phyloP scores from a whole-genome alignment of 2,329 filamentous ascomycete genomes.

The Neopestalotiopsis clavispora region DNA sequence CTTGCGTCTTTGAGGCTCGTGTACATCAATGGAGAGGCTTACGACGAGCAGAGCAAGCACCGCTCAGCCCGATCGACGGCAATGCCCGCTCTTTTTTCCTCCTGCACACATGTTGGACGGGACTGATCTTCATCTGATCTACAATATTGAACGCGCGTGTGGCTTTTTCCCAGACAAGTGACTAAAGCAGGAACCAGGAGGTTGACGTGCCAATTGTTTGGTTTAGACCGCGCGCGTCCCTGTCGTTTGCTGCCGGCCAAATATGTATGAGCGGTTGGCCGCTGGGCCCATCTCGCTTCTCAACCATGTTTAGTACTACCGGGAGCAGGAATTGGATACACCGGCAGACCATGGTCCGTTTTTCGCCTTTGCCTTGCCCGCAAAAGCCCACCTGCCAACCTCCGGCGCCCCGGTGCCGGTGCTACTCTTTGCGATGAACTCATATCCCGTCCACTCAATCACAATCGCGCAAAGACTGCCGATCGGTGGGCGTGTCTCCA shows the following conservation, averaged over 20 bases:
- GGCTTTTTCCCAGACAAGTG: not conserved
- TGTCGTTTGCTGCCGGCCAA: not conserved
- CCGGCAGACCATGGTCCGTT: too few species aligned
- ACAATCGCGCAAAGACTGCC: not conserved
- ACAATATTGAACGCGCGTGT: not conserved
- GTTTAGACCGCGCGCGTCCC: not conserved
- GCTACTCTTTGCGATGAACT: not conserved
- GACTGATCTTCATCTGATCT: not conserved
- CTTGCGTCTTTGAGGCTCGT: not conserved
- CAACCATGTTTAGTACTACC: too few species aligned
- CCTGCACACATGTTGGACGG: not conserved
- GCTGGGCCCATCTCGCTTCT: too few species aligned
- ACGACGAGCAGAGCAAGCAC: not conserved
- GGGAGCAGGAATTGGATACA: too few species aligned
- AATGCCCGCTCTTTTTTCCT: not conserved
- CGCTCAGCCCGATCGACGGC: not conserved
- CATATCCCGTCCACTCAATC: not conserved
- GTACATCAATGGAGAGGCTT: constrained; percentile 1
- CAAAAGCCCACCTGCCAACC: not conserved
- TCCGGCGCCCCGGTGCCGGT: not conserved
- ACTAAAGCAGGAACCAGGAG: not conserved
- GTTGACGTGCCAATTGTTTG: not conserved
- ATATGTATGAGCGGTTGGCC: too few species aligned
- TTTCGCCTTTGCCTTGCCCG: not conserved
- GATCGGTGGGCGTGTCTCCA: not conserved